phyloP scores from a whole-genome alignment of 2,329 filamentous ascomycete genomes.

The Oidium heveae region DNA sequence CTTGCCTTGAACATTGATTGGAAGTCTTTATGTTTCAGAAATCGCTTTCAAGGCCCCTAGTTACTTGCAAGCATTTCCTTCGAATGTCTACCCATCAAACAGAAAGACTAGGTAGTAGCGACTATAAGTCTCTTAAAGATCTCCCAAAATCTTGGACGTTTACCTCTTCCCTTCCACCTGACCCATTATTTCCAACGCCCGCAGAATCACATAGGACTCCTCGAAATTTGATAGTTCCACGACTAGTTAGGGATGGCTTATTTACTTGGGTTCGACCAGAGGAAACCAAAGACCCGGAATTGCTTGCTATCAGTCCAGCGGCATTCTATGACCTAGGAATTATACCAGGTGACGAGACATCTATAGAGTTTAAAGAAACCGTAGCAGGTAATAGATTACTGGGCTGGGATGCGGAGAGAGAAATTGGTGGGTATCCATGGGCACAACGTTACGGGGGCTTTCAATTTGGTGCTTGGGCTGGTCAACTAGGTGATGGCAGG shows the following conservation, averaged over 20 bases:
- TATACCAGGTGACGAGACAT: slow-evolving; percentile 36
- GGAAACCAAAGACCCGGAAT: slow-evolving; percentile 41
- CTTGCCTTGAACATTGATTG: too few relatives aligned
- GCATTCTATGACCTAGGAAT: slow-evolving; percentile 69
- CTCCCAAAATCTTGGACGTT: slow-evolving; percentile 41
- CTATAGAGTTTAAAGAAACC: slow-evolving; percentile 48
- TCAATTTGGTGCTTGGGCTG: slow-evolving; percentile 70
- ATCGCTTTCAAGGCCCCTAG: too few relatives aligned
- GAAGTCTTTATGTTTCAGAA: too few relatives aligned
- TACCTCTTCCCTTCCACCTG: slow-evolving; percentile 44
- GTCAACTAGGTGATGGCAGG: slow-evolving; percentile 80
- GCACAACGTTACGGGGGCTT: slow-evolving; percentile 90
- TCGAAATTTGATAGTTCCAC: slow-evolving; percentile 49
- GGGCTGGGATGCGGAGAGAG: slow-evolving; percentile 44
- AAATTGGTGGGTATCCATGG: slow-evolving; percentile 71
- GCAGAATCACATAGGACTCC: slow-evolving; percentile 58
- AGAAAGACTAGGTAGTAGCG: too few relatives aligned
- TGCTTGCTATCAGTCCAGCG: slow-evolving; percentile 55
- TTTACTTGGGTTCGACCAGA: slow-evolving; percentile 85
- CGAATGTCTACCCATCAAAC: too few relatives aligned
- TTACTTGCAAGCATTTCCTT: too few relatives aligned
- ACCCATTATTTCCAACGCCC: slow-evolving; percentile 57
- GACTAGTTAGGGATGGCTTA: slow-evolving; percentile 59
- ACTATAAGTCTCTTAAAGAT: slow-evolving; percentile 19
- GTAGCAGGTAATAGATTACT: slow-evolving; percentile 65